phyloP scores from a whole-genome alignment of 345 rosid species.

The Eucalyptus melliodora region DNA sequence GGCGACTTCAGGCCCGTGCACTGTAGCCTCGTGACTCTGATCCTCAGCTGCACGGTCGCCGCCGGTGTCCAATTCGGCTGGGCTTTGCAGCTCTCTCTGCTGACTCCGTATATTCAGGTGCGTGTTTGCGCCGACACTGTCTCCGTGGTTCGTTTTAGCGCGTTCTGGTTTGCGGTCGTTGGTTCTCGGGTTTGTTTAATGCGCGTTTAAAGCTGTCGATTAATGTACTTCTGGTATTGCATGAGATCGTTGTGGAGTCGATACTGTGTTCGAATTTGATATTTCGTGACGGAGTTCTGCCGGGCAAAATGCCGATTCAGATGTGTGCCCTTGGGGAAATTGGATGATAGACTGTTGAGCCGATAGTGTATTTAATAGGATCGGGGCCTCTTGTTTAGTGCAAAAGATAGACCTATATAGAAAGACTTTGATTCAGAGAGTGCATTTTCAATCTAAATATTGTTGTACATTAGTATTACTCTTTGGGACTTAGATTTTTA shows the following conservation, averaged over 20 bases:
- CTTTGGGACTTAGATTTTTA: not conserved
- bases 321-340: not conserved
- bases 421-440: not conserved
- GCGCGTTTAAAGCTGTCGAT: not conserved
- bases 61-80: constrained; percentile 99
- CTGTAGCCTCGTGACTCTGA: constrained; percentile 38
- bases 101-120: constrained; percentile 96
- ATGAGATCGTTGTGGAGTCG: not conserved
- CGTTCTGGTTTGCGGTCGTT: not conserved
- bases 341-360: not conserved
- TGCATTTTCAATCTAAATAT: not conserved
- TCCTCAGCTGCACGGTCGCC: constrained; percentile 85
- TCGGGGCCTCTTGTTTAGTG: not conserved
- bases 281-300: not conserved
- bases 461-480: not conserved
- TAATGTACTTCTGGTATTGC: not conserved
- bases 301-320: not conserved
- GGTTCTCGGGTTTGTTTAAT: not conserved
- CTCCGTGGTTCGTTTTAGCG: not conserved
- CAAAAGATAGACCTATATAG: not conserved
- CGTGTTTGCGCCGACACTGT: not conserved
- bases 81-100: constrained; percentile 92
- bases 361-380: not conserved
- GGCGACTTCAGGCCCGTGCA: constrained; percentile 2
- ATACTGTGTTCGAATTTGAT: not conserved